Base-by-base conservation (phyloP, 345 rosid species). In the Lepidium africanum region DNA sequence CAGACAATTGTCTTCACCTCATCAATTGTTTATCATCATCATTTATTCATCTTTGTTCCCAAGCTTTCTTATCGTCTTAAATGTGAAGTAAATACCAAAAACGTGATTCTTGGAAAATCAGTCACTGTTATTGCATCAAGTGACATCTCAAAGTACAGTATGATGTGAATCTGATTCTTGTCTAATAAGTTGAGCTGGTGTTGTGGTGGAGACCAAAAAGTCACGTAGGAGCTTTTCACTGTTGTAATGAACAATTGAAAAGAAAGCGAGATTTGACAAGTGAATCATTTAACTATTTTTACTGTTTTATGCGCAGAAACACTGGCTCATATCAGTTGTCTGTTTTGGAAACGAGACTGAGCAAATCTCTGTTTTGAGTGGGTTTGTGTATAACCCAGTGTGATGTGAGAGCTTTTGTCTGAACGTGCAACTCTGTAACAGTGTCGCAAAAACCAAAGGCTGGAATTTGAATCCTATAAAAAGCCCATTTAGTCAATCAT, bases 181-280 rank as follows among this genome's bases (percentile, higher is more conserved):
- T 45, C 50, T 63, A 37, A 64, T 55, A 55, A 72, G 41, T 63
- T 1, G 58, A 9, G 46, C 14, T 56, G 15, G 27, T 53, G 57
- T 27, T 71, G 58, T 72, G 76, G 70, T 72, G 65, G 72, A 58
- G 72, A 35, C 56, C 67, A 50, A 46, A 30, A 65, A 59, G 72
- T 73, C 54, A 40, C 55, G 5, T 68, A 43, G 60, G 32, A 67
- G 19, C 33, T 52, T 14, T 38, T 15, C 23, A 67, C 69, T 74
- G 61, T 67, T 52, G 0, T 13, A 16, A 25, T 74, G 72, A 53
- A 74, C 68, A 60, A 74, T 74, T 60, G 73, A 74, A 67, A 74
- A 52, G 78, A 67, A 52, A 38, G 69, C 10, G 45, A 15, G 78
- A 74, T 74, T 74, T 74, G 78, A 74, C 74, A 68, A 54, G 65